Base-by-base conservation (phyloP, 345 rosid species). In the Pugionium cornutum region DNA sequence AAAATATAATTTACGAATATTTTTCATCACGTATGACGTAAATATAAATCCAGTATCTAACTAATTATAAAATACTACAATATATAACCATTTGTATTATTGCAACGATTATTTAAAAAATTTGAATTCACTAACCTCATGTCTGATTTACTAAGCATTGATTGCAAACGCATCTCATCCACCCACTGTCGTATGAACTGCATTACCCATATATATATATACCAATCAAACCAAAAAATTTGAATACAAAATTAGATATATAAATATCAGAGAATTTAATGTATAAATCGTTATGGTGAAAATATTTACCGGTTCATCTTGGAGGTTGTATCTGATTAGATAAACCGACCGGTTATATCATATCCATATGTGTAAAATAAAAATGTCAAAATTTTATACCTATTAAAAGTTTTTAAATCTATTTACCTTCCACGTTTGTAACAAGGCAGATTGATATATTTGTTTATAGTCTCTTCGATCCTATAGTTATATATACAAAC, bases 231-330 rank as follows among this genome's bases (percentile, higher is more conserved):
- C 5, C 41, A 9, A 42, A 11, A 43, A 53, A 1, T 0, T 35
- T 2, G 42, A 6, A 36, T 9, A 32, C 35, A 51, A 7, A 11
- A 7, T 29, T 29, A 39, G 28, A 49, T 36, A 37, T 37, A 37
- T 37, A 37, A 3, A 37, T 26, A 41, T 42, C n/a, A 6, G 9
- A 33, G 6, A 32, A 25, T 26, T 1, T 39, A n/a, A 29, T 39
- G 39, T 10, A 53, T 53, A 34, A 33, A 27, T 3, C n/a, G 3
- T 4, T 37, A 37, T 37, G n/a, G n/a, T n/a, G n/a, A n/a, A n/a
- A n/a, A n/a, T 49, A 48, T 37, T 65, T 58, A 68, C 73, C 66
- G 3, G 28, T 42, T 68, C 73, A 51, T 68, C 33, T 31, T 7
- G 28, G 27, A 58, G 29, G 4, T 66, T 68, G 18, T 50, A 32